Conservation (phyloP, 345 rosid genomes). For the Excoecaria agallocha region DNA sequence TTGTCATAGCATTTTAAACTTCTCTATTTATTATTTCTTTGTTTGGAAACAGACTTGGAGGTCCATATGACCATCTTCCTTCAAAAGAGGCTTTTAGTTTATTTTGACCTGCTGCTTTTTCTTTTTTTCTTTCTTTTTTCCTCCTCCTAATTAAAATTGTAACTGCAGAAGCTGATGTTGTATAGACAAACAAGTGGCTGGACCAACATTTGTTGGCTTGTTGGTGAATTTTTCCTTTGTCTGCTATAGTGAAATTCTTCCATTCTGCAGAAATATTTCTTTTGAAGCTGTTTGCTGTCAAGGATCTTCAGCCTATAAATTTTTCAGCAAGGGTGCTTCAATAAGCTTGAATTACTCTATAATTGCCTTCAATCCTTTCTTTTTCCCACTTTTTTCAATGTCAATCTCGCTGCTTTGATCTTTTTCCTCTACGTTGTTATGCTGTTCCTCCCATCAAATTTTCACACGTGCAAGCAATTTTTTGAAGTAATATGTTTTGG, state of each 20-base stretch:
- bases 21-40: no score
- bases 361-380: neutral
- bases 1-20: no score
- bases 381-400: neutral
- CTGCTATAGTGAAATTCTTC: neutral
- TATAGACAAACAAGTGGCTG: neutral
- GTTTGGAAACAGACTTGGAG: neutral
- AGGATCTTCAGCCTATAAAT: neutral
- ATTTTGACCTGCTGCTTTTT: neutral
- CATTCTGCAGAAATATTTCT: neutral
- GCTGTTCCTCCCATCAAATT: neutral
- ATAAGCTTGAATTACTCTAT: neutral
- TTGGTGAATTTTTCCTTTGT: neutral
- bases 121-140: no score
- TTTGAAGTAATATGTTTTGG: slow-evolving; percentile 7
- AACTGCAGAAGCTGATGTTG: neutral
- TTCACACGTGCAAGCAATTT: neutral
- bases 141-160: neutral
- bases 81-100: neutral
- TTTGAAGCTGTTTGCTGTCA: neutral
- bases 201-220: neutral
- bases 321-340: neutral
- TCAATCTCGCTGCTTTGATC: slow-evolving; percentile 6
- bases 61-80: neutral
- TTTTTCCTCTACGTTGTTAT: neutral